Base-by-base conservation (phyloP, 371 early-diverging fungal genomes). In the Funneliformis caledonium region DNA sequence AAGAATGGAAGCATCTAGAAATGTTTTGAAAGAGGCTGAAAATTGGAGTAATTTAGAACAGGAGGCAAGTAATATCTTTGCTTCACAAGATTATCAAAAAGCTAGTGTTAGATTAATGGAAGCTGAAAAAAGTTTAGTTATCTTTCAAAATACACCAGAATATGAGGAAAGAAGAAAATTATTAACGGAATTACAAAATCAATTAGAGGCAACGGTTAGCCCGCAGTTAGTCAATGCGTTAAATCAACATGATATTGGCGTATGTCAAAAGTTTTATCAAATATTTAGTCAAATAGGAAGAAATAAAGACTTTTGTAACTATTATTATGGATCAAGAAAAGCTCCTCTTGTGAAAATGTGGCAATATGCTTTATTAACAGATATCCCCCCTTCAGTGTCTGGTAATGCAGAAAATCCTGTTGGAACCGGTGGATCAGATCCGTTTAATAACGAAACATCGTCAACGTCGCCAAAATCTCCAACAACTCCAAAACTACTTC, bases 41-140 rank as follows among this genome's bases (percentile, higher is more conserved):
- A 93, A 90, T 83, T 95, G 95, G 95, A 90, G 86, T 43, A 92
- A 93, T 62, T 87, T 95, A 64, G 89, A 91, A 48, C 83, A 88
- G 0, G 94, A 95, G 82, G 91, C 93, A 42, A 89, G 89, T 33
- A 87, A 87, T 1, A 86, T 92, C 4, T 86, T 95, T 69, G 89
- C 88, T 4, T 85, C 87, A 0, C 83, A 87, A 1, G 94, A 93
- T 80, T 91, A 87, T 84, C 87, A 87, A 47, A 87, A 86, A 37
- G 94, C 92, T 2, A 91, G 91, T 1, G 73, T 76, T 9, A 83
- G 93, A 47, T 84, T 94, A 50, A 87, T 88, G 31, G 94, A 90
- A 60, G 94, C 94, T 0, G 88, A 92, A 69, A 86, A 89, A 31
- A 93, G 93, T 14, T 82, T 94, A 74, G 86, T 85, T 11, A 88